Base-by-base conservation (phyloP, 345 rosid species). In the Linum tenue region DNA sequence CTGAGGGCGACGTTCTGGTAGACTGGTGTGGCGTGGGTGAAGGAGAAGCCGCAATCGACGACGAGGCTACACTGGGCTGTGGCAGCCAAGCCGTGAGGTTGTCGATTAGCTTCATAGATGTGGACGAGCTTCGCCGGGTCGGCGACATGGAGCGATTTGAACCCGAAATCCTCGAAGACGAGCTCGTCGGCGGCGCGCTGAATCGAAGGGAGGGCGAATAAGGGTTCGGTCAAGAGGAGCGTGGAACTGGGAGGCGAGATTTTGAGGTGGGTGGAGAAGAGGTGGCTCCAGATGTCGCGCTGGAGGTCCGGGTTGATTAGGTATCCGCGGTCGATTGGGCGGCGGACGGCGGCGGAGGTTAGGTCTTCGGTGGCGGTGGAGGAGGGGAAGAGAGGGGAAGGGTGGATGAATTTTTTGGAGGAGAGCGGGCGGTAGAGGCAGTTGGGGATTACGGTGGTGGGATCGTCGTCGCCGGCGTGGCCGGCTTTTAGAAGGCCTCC, bases 281-380 rank as follows among this genome's bases (percentile, higher is more conserved):
- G 83, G 78, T 90, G 86, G 69, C 81, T 77, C 97, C 96, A 92
- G 48, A 92, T 90, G 64, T 92, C 97, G 5, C 98, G 92, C 65
- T 92, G 87, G 56, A 90, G 78, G 36, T 90, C 97, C 1, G 86
- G 78, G 83, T 92, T 92, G 42, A 86, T 88, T 50, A 92, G 82
- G 85, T 90, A 86, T 12, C 98, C 98, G 3, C 97, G 91, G 82
- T 92, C 98, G 64, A 90, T 81, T 37, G 98, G 98, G 42, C 97
- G 91, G 72, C 97, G 98, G 48, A 92, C 73, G 58, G 91, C 79
- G 63, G 98, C 97, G 71, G 97, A 90, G 64, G 97, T 92, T 5
- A 92, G 84, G 80, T 92, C 98, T 55, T 83, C 90, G 63, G 69
- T 12, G 55, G 73, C 12, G 59, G 73, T 63, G 44, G 68, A 15